Base-by-base conservation (phyloP, 139 green algal genomes). In the Nannochloris sp. region DNA sequence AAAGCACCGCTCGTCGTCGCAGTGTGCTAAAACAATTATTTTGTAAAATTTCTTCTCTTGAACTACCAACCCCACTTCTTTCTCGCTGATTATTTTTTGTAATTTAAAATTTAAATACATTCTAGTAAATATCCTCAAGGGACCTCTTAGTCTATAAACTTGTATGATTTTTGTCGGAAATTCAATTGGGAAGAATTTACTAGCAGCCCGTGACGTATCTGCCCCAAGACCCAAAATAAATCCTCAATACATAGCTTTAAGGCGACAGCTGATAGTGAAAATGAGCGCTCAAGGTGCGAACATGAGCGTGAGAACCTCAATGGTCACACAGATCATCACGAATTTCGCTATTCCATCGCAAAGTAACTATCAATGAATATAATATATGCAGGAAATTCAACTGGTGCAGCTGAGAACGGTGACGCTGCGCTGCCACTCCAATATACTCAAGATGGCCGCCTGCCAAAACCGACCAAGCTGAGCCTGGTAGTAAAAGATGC, bases 401-500 rank as follows among this genome's bases (percentile, higher is more conserved):
- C 42, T 51, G 42, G 19, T 51, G 42, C 42, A 19, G 42, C 42
- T 19, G 19, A 19, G 19, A 19, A 19, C 42, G 19, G 19, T 19
- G 42, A 19, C 19, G 19, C 19, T 19, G 42, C 42, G 19, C 42
- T 27, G 42, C 42, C 42, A 51, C 42, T 51, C 24, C n/a, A 36
- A 9, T 65, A 54, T 23, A 24, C 12, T 35, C 25, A 54, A 10
- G 70, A 77, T 42, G 70, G 70, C 10, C 33, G 37, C 1, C 56
- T 77, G 54, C 30, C 54, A 35, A 45, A 61, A 32, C 63, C 27
- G 4, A 59, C 44, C 6, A 60, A 55, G 14, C 70, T 90, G 1
- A 79, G 74, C 19, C 63, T 64, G 7, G 82, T 90, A 3, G 82
- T 90, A 1, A 55, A 64, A 0, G 83, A 92, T 48, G 85, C 83